Evolutionary conservation across 139 green algal genomes (phyloP), one percentile per base, ranked within the genome.

Genomic region (Chlorella sorokiniana): DNA sequence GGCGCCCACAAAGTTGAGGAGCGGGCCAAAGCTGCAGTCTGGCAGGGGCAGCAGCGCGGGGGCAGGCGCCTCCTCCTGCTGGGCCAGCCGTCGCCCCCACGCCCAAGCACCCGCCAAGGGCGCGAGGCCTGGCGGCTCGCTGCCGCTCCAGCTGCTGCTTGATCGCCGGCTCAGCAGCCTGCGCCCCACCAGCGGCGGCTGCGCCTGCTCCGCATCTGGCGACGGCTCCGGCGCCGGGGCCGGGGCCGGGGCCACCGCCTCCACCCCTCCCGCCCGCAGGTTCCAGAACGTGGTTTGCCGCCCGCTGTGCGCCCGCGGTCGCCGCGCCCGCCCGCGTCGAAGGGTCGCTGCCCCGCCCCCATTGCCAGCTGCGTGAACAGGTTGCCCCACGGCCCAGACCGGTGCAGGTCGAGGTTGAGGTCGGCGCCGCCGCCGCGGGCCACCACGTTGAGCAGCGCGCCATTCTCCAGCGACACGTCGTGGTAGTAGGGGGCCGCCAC

Each of bases 281-380:
- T 65, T 65, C 65, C 65, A 72, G 33, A 72, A 72, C 11, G 65
- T 72, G 6, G 31, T 72, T 48, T 51, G 65, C 65, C 65, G 65
- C 35, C 65, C 65, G 2, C 20, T 38, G 35, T 72, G 65, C 35
- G 65, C 65, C 65, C 65, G 6, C 65, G 65, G 35, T 72, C 65
- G 4, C 18, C 65, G 11, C 65, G 35, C 18, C 65, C 65, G 7
- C 65, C 65, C 37, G 65, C 27, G 5, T 48, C 38, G 35, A 72
- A 72, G 37, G 65, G 37, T 2, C 65, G 35, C 9, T 29, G 29
- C 20, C 35, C 65, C 37, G 3, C 7, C 1, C 65, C 65, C 16
- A 72, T 44, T 10, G 29, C 65, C 35, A 72, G 65, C 4, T 14
- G 22, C 11, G 65, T 44, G 22, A 72, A 72, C 8, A 72, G 16